Percentiles rank a stretch among this genome's conserved stretches.
Conservation (phyloP, 164 flowering plant genomes). For the Stephania japonica region DNA sequence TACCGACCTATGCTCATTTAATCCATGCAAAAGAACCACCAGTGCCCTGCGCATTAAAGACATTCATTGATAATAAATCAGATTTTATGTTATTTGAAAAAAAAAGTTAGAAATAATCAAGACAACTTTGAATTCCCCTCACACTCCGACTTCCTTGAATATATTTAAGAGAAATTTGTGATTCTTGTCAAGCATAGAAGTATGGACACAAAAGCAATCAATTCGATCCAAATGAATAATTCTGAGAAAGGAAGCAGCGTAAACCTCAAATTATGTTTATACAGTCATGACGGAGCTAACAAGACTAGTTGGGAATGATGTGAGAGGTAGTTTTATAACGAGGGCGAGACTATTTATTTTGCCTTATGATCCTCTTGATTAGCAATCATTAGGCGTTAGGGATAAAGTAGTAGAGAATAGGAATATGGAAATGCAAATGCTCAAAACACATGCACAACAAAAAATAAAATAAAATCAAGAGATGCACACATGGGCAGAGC, state of each 20-base stretch:
- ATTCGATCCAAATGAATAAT: not conserved
- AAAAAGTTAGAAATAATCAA: not conserved
- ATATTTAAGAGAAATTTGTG: not conserved
- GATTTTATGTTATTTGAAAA: not conserved
- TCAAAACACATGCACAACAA: no score
- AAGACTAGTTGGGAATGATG: not conserved
- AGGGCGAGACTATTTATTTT: not conserved
- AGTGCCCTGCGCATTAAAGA: conserved; percentile 51
- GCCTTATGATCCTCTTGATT: not conserved
- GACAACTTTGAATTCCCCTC: not conserved
- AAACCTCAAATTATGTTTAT: not conserved
- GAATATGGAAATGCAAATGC: no score
- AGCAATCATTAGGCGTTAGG: not conserved
- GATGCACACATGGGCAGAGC: no score
- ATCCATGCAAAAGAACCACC: conserved; percentile 77
- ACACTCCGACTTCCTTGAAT: not conserved
- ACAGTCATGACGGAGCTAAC: not conserved
- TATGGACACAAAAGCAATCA: not conserved
- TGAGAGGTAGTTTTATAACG: not conserved
- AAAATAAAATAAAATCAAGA: no score
- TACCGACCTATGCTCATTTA: conserved; percentile 86
- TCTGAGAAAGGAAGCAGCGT: not conserved
- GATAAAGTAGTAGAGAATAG: no score
- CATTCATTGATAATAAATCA: not conserved
- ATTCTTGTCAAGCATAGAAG: not conserved